A percentile compares a stretch with the other conserved stretches of the same genome.
Evolutionary conservation across 2,329 filamentous ascomycete species (phyloP).

Genomic region (Botrytis byssoidea): DNA sequence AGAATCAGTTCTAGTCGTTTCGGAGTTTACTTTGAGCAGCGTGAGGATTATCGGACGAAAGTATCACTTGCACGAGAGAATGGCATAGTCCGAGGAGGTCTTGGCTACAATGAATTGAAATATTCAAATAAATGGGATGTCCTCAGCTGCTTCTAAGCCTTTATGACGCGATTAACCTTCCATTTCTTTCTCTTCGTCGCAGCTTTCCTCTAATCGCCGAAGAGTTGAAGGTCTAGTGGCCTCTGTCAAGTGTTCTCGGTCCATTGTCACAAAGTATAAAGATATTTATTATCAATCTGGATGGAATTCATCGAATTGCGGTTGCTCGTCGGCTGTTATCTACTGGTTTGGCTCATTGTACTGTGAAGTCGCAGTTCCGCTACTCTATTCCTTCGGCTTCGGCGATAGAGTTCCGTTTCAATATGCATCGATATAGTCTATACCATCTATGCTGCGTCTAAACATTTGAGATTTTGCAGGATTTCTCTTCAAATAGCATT

Average conservation of each 20-base stretch:
- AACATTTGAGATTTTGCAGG: constrained; percentile 70
- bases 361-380: constrained; percentile 37
- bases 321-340: constrained; percentile 45
- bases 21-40: constrained; percentile 1
- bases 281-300: constrained; percentile 50
- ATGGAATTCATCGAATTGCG: constrained; percentile 49
- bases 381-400: constrained; percentile 46
- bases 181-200: neutral
- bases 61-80: neutral
- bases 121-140: neutral
- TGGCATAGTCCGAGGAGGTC: neutral
- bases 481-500: constrained; percentile 83
- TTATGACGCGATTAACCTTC: neutral
- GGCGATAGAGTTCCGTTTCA: constrained; percentile 51
- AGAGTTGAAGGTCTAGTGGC: neutral
- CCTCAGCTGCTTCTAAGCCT: neutral
- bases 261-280: constrained; percentile 36
- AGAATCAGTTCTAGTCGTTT: neutral
- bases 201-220: neutral
- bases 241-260: constrained; percentile 34
- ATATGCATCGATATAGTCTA: constrained; percentile 50
- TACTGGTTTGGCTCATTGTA: constrained; percentile 46
- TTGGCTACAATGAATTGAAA: neutral
- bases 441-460: constrained; percentile 46
- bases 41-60: neutral